phyloP scores from a whole-genome alignment of 1,139 yeast genomes.

The Saccharomycopsis hybrid region DNA sequence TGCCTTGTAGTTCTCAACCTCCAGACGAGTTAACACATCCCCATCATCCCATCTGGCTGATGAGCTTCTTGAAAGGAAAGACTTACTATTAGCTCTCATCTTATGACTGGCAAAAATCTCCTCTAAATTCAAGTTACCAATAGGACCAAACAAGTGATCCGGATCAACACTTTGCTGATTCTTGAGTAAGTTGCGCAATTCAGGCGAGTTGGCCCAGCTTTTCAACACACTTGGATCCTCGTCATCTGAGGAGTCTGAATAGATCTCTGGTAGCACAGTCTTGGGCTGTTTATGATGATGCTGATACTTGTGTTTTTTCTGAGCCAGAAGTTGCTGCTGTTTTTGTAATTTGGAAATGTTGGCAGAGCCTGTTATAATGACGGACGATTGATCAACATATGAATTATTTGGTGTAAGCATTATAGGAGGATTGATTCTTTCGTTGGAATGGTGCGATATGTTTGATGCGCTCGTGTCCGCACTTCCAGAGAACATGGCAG shows the following conservation, averaged over 20 bases:
- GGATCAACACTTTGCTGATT: conserved; percentile 66
- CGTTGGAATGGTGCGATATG: not conserved
- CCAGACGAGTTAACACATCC: conserved; percentile 41
- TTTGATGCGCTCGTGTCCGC: not conserved
- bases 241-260: conserved; percentile 51
- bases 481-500: not conserved
- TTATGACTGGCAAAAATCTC: conserved; percentile 50
- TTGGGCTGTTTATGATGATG: not conserved
- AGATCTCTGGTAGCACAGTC: conserved; percentile 36
- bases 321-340: not conserved
- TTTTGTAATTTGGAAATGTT: not conserved
- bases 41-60: conserved; percentile 47
- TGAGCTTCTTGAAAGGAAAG: conserved; percentile 52
- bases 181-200: conserved; percentile 43
- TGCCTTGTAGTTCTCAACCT: conserved; percentile 44
- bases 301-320: not conserved
- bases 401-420: conserved; percentile 16
- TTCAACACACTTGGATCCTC: conserved; percentile 46
- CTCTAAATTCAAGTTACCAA: conserved; percentile 60
- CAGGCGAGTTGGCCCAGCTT: conserved; percentile 72
- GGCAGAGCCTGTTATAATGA: too few species aligned
- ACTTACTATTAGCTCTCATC: conserved; percentile 28
- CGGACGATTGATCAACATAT: not conserved
- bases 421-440: conserved; percentile 14
- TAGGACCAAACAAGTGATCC: conserved; percentile 67